Evolutionary conservation across 768 basidiomycete species (phyloP), one percentile per base, ranked within the genome.

Genomic region (Rhizopogon vesiculosus): DNA sequence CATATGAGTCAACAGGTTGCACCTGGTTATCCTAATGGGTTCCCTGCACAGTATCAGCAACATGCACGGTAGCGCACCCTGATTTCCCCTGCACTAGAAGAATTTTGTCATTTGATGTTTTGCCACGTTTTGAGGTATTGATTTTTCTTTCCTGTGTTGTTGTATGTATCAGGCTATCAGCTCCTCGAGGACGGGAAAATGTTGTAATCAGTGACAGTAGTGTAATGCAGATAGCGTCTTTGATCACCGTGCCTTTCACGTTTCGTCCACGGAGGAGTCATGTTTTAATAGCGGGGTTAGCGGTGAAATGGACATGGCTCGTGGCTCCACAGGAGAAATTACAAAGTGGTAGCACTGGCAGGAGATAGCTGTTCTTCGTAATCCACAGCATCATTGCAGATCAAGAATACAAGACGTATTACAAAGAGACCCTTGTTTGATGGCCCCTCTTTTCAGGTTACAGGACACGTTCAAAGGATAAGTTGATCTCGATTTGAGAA

Each of bases 11-110:
- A 62, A 25, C 70, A 68, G 59, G 68, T 54, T 45, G 58, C 48
- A 33, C 56, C 64, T 19, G 68, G 59, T 40, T 69, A 69, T 39
- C 61, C 70, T 10, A 57, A 59, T 25, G 68, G 59, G 42, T 69
- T 72, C 39, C 61, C 70, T 10, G 61, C 62, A 25, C 70, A 71
- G 54, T 69, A 69, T 51, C 69, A 72, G 49, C 69, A 54, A 38
- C 44, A 71, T 48, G 22, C 70, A 35, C 61, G 69, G 33, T 69
- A 58, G 68, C 49, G n/a, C 33, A 38, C 3, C 29, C 18, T 42
- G 18, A 18, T 18, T 15, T 15, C 35, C 22, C 8, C 7, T 45
- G 48, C 8, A 35, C 19, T 25, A 25, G 35, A 38, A 49, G 35
- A 16, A 16, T 3, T 3, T 35, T 35, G 46, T 18, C 35, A 48